Base-by-base conservation (phyloP, 352 stramenopile genomes). In the Phytophthora megakarya region DNA sequence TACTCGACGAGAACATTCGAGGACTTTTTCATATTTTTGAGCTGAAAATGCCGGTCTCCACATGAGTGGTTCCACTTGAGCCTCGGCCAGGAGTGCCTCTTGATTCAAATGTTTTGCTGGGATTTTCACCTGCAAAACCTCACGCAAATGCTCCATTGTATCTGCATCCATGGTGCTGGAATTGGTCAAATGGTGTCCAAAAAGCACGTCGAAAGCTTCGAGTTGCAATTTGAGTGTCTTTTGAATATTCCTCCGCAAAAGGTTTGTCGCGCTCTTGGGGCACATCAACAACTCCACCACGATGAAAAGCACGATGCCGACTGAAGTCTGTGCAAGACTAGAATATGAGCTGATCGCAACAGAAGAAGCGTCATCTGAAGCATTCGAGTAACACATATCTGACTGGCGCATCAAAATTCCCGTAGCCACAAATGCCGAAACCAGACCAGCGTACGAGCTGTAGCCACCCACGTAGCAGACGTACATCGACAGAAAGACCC, bases 301-400 rank as follows among this genome's bases (percentile, higher is more conserved):
- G 26, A 90, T 89, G 64, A 92, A 92, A 5, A 92, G 52, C 12
- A 90, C 67, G 28, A 92, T 85, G 25, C 81, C 83, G n/a, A 92
- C 75, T 0, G 81, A 90, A 8, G 83, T 92, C 51, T 92, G 81
- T 12, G 83, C 83, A 22, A 92, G 66, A 37, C 67, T 89, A 5
- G 83, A 88, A 49, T 92, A 90, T 47, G 81, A 90, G 18, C 68
- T 81, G 21, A 92, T 81, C 0, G 80, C 80, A 30, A 86, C 77
- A 12, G 59, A 68, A 1, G 69, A 67, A 2, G 63, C 73, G 15
- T 48, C 68, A 21, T 82, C 65, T 3, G 66, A 66, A 15, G 70
- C 64, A 46, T 57, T 67, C 0, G 61, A 38, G 42, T 73, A 67
- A 38, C 75, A 92, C 26, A 78, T 46, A 37, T 89, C 78, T 18